Percentiles rank a stretch among this genome's conserved stretches.
These are phyloP conservation scores for Radiomyces spectabilis DNA, from an alignment of 192 early-diverging fungal genomes.

Conservation along the genomic window DNA sequence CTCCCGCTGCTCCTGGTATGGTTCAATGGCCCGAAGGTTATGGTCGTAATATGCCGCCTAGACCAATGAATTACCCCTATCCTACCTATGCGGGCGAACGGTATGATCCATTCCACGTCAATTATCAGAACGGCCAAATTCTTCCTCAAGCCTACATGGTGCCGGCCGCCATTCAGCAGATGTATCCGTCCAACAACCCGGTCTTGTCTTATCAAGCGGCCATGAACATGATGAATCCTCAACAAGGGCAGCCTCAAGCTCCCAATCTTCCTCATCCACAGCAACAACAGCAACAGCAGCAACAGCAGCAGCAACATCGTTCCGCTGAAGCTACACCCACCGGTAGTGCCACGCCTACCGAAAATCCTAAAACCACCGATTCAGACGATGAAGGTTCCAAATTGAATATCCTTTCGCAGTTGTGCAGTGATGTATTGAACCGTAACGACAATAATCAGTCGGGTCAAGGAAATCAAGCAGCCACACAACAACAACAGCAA, in stretches of 20 bases:
- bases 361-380: too few species aligned
- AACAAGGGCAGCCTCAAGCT: conserved; percentile 4
- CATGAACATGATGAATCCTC: conserved; percentile 17
- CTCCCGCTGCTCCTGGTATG: neutral
- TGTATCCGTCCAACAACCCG: conserved; percentile 8
- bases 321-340: neutral
- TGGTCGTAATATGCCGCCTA: too few species aligned
- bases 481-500: neutral
- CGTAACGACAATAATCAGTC: conserved; percentile 4
- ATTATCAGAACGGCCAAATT: neutral
- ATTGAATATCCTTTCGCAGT: conserved; percentile 20
- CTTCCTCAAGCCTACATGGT: conserved; percentile 16
- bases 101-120: neutral
- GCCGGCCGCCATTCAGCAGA: conserved; percentile 8
- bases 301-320: conserved; percentile 1
- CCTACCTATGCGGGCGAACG: too few species aligned
- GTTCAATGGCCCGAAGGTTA: neutral
- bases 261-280: neutral
- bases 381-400: conserved; percentile 24
- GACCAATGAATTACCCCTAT: too few species aligned
- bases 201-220: conserved; percentile 5
- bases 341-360: too few species aligned
- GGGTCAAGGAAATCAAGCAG: neutral
- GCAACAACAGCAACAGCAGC: neutral
- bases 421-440: conserved; percentile 21